phyloP scores from a whole-genome alignment of 306 rosid genomes.

The Calophaca sinica region DNA sequence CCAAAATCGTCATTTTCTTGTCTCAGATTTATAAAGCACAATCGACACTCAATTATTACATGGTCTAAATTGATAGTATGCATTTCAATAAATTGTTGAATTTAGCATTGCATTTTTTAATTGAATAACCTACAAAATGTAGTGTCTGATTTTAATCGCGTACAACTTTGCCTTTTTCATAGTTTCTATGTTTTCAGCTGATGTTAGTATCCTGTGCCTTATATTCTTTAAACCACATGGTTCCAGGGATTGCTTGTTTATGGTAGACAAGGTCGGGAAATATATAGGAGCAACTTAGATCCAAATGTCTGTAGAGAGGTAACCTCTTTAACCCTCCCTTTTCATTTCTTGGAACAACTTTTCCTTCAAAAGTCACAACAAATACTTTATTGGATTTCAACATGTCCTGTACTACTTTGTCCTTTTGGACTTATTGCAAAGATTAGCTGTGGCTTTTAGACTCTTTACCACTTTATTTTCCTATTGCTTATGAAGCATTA shows the following conservation, averaged over 20 bases:
- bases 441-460: slow-evolving; percentile 31
- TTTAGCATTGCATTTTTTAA: slow-evolving; percentile 13
- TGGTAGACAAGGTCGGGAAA: slow-evolving; percentile 90
- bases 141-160: slow-evolving; percentile 24
- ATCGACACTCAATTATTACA: neutral
- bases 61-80: slow-evolving; percentile 11
- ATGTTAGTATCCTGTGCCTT: slow-evolving; percentile 22
- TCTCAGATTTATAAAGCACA: slow-evolving; percentile 9
- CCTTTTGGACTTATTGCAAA: slow-evolving; percentile 25
- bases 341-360: slow-evolving; percentile 7
- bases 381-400: slow-evolving; percentile 15
- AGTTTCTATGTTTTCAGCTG: slow-evolving; percentile 26
- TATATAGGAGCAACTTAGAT: slow-evolving; percentile 82
- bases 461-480: slow-evolving; percentile 23
- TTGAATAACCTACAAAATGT: slow-evolving; percentile 13
- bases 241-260: slow-evolving; percentile 93
- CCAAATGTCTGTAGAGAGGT: slow-evolving; percentile 84
- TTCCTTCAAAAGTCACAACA: slow-evolving; percentile 24
- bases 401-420: slow-evolving; percentile 12
- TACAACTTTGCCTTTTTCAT: slow-evolving; percentile 17
- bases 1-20: neutral
- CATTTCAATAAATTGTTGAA: slow-evolving; percentile 3
- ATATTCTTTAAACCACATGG: slow-evolving; percentile 45
- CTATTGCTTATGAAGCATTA: slow-evolving; percentile 34
- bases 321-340: slow-evolving; percentile 33